Conservation (phyloP, 2,329 filamentous ascomycete genomes). For the Celoporthe dispersa region DNA sequence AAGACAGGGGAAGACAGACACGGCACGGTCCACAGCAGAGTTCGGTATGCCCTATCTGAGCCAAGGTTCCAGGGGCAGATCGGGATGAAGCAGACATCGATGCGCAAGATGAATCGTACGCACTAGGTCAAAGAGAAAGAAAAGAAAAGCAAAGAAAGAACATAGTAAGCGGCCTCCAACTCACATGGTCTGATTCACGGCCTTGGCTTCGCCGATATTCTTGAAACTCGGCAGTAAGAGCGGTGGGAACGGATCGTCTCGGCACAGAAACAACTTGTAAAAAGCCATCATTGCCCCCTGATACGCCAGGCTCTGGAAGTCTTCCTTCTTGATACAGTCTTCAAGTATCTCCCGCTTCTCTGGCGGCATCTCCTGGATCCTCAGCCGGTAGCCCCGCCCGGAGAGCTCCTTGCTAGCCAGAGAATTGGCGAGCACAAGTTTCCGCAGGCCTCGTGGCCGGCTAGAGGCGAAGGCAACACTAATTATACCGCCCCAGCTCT, state of each 20-base stretch:
- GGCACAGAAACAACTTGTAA: slow-evolving; percentile 19
- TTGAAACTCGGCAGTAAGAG: slow-evolving; percentile 4
- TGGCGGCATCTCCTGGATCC: slow-evolving; percentile 9
- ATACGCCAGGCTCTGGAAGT: slow-evolving; percentile 12
- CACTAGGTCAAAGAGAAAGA: not conserved
- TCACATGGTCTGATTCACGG: slow-evolving; percentile 14
- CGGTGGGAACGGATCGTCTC: slow-evolving; percentile 6
- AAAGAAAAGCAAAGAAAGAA: not conserved
- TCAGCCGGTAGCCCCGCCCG: not conserved
- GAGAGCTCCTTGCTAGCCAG: slow-evolving; percentile 36
- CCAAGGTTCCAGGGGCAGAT: not conserved
- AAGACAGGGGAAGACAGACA: not conserved
- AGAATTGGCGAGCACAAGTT: slow-evolving; percentile 37
- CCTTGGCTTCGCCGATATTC: slow-evolving; percentile 9
- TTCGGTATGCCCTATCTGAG: not conserved
- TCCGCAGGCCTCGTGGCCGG: slow-evolving; percentile 32
- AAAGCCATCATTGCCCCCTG: slow-evolving; percentile 14
- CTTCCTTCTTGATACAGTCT: not conserved
- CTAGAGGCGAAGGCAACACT: slow-evolving; percentile 10
- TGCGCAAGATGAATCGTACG: not conserved
- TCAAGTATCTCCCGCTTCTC: slow-evolving; percentile 1
- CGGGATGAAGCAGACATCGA: not conserved
- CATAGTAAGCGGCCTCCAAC: not conserved
- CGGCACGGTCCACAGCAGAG: not conserved
- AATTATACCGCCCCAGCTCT: slow-evolving; percentile 19